These are phyloP conservation scores for Selaginella tamariscina DNA, from an alignment of 75 land plant genomes.

Conservation along the genomic window DNA sequence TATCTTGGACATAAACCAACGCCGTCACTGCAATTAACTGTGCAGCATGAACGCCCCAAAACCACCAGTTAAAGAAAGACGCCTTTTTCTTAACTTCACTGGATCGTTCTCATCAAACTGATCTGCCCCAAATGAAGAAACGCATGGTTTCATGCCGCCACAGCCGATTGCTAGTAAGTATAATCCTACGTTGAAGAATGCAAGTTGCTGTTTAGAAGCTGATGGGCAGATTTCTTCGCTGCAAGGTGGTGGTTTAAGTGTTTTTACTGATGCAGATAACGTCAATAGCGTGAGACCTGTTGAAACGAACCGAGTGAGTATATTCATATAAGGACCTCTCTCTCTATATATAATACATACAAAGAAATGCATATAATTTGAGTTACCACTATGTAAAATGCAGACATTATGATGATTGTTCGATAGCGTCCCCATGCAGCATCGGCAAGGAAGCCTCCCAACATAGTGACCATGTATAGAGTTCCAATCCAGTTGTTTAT, in stretches of 20 bases:
- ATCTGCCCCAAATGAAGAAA: conserved; percentile 70
- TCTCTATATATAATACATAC: conserved; percentile 13
- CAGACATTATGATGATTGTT: conserved; percentile 45
- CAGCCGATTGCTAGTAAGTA: conserved; percentile 50
- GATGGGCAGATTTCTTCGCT: conserved; percentile 8
- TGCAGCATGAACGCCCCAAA: conserved; percentile 28
- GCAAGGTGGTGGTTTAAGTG: conserved; percentile 22
- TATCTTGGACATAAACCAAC: conserved; percentile 28
- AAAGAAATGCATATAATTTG: conserved; percentile 18
- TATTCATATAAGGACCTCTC: neutral
- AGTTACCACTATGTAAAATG: conserved; percentile 53
- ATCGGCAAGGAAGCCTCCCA: conserved; percentile 69
- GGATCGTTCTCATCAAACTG: conserved; percentile 34
- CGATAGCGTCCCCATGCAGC: conserved; percentile 64
- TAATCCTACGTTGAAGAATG: conserved; percentile 47
- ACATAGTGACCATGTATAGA: conserved; percentile 54
- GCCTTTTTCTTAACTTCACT: conserved; percentile 19
- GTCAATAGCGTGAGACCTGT: conserved; percentile 33
- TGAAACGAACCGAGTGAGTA: too few species aligned
- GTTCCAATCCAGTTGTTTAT: conserved; percentile 74
- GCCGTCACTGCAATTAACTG: conserved; percentile 26
- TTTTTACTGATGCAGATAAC: conserved; percentile 21
- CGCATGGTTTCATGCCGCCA: conserved; percentile 56
- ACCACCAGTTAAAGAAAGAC: conserved; percentile 48
- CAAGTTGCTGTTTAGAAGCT: conserved; percentile 29